These are phyloP conservation scores for Boletus sp. DNA, from an alignment of 768 basidiomycete species.

Conservation along the genomic window DNA sequence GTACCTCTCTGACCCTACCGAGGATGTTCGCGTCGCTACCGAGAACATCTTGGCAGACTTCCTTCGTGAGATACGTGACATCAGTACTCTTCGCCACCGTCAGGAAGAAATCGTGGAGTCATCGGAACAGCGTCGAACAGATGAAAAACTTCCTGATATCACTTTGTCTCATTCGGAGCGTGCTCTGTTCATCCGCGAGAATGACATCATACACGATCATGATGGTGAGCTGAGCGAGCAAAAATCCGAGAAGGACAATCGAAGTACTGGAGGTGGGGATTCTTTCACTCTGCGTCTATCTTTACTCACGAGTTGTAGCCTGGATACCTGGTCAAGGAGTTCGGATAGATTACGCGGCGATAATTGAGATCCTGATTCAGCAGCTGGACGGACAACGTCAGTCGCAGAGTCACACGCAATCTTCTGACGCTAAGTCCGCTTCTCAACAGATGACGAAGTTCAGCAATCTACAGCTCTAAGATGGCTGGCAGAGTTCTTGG, in stretches of 20 bases:
- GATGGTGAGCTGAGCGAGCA: constrained; percentile 45
- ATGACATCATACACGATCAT: constrained; percentile 37
- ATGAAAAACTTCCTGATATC: constrained; percentile 58
- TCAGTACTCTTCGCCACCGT: constrained; percentile 69
- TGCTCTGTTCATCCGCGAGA: constrained; percentile 50
- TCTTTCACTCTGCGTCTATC: not conserved
- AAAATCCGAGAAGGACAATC: constrained; percentile 45
- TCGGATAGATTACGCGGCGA: constrained; percentile 82
- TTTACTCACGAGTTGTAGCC: constrained; percentile 38
- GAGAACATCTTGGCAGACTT: constrained; percentile 88
- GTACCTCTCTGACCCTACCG: constrained; percentile 92
- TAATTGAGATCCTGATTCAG: constrained; percentile 88
- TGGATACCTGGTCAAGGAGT: constrained; percentile 97
- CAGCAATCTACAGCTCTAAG: constrained; percentile 91
- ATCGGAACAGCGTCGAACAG: constrained; percentile 38
- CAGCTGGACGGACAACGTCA: constrained; percentile 82
- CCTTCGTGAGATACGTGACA: constrained; percentile 84
- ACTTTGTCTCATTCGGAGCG: constrained; percentile 56
- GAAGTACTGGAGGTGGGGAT: constrained; percentile 60
- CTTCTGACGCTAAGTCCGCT: not conserved
- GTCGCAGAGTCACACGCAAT: constrained; percentile 27
- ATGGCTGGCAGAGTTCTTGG: constrained; percentile 90
- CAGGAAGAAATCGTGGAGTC: constrained; percentile 51
- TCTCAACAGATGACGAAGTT: constrained; percentile 71
- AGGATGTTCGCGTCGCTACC: constrained; percentile 89